phyloP scores from a whole-genome alignment of 108 stramenopile genomes.

The Craspedostauros australis region DNA sequence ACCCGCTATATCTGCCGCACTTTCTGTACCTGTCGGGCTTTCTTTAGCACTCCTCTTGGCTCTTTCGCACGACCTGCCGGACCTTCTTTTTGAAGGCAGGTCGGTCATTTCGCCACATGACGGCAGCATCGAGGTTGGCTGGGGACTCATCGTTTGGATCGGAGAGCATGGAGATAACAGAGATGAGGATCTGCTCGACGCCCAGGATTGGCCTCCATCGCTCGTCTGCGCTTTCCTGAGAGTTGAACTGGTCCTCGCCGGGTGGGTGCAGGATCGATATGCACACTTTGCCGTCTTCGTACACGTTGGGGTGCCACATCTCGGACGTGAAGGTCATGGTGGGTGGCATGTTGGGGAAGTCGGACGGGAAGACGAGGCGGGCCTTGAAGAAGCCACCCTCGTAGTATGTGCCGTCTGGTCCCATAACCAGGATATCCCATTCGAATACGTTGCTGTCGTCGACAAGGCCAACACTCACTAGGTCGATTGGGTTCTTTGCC shows the following conservation, averaged over 20 bases:
- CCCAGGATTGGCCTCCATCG: slow-evolving; percentile 98
- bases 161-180: slow-evolving; percentile 93
- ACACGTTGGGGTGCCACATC: slow-evolving; percentile 99
- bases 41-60: slow-evolving; percentile 82
- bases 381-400: slow-evolving; percentile 98
- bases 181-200: slow-evolving; percentile 94
- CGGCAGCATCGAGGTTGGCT: slow-evolving; percentile 98
- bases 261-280: slow-evolving; percentile 99
- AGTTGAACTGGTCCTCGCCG: slow-evolving; percentile 92
- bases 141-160: slow-evolving; percentile 98
- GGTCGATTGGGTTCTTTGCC: slow-evolving; percentile 83
- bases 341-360: slow-evolving; percentile 97
- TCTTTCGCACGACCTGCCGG: slow-evolving; percentile 76
- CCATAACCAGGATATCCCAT: slow-evolving; percentile 97
- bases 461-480: slow-evolving; percentile 79
- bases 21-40: neutral
- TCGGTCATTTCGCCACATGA: slow-evolving; percentile 91
- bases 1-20: too few relatives aligned
- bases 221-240: slow-evolving; percentile 93
- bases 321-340: slow-evolving; percentile 89
- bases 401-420: slow-evolving; percentile 84
- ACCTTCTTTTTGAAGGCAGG: slow-evolving; percentile 93
- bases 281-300: slow-evolving; percentile 87
- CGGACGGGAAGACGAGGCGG: slow-evolving; percentile 85
- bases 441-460: slow-evolving; percentile 86